phyloP scores from a whole-genome alignment of 257 asterid genomes.

The Ilex aquifolium region DNA sequence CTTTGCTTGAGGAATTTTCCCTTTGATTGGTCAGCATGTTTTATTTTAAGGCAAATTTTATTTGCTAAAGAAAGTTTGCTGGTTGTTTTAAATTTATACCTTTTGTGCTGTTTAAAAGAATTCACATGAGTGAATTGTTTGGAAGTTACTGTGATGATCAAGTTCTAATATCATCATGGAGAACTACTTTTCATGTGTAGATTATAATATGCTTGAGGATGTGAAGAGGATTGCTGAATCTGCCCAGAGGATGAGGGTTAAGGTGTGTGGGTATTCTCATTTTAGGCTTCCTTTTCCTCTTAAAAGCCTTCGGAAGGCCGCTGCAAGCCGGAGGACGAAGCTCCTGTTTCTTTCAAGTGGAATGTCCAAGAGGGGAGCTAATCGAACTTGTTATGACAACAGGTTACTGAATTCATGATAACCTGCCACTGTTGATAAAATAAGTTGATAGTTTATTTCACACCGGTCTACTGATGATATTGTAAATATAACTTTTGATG shows the following conservation, averaged over 20 bases:
- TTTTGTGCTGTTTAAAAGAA: not conserved
- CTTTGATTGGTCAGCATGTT: too few species aligned
- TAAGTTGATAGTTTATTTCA: too few species aligned
- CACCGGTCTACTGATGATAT: too few species aligned
- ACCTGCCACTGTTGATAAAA: too few species aligned
- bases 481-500: too few species aligned
- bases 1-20: too few species aligned
- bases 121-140: not conserved
- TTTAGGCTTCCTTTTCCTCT: slow-evolving; percentile 51
- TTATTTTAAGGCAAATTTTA: not conserved
- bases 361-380: slow-evolving; percentile 68
- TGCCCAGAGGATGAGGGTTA: slow-evolving; percentile 59
- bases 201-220: slow-evolving; percentile 81
- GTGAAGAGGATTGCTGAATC: slow-evolving; percentile 89
- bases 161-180: not conserved
- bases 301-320: slow-evolving; percentile 56
- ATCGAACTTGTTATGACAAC: slow-evolving; percentile 49
- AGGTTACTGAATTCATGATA: slow-evolving; percentile 21
- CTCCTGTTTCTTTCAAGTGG: slow-evolving; percentile 55
- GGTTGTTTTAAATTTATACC: not conserved
- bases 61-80: not conserved
- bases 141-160: not conserved
- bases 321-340: slow-evolving; percentile 53
- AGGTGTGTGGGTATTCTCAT: slow-evolving; percentile 38
- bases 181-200: slow-evolving; percentile 29